These are phyloP conservation scores for Ogataea henricii DNA, from an alignment of 805 yeast genomes.

Conservation along the genomic window DNA sequence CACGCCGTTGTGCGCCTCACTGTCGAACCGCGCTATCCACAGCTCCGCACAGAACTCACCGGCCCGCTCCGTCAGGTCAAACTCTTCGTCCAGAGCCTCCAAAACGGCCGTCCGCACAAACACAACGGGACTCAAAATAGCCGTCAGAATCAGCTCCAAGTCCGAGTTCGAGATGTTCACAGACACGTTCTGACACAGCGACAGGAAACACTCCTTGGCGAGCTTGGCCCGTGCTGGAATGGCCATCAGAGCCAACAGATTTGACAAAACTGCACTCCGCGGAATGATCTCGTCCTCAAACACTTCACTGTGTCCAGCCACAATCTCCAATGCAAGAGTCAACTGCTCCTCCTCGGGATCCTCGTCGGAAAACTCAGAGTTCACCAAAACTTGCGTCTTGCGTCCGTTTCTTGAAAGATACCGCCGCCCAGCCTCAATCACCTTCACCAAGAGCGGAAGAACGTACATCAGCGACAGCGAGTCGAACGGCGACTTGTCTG, in stretches of 20 bases:
- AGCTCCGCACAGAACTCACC: slow-evolving; percentile 50
- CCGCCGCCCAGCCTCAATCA: slow-evolving; percentile 64
- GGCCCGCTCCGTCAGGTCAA: slow-evolving; percentile 51
- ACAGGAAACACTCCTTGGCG: slow-evolving; percentile 79
- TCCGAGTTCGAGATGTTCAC: slow-evolving; percentile 59
- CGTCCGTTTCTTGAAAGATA: slow-evolving; percentile 55
- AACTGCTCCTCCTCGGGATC: slow-evolving; percentile 88
- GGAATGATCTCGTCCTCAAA: slow-evolving; percentile 72
- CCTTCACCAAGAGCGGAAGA: slow-evolving; percentile 71
- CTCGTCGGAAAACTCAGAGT: slow-evolving; percentile 75
- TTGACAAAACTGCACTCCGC: slow-evolving; percentile 60
- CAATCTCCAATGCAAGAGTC: slow-evolving; percentile 71
- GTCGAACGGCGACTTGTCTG: slow-evolving; percentile 74
- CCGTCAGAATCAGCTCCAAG: slow-evolving; percentile 55
- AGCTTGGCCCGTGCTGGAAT: slow-evolving; percentile 77
- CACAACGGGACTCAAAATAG: slow-evolving; percentile 57
- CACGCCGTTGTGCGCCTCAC: slow-evolving; percentile 59
- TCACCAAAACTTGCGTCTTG: slow-evolving; percentile 47
- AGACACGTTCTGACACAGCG: slow-evolving; percentile 77
- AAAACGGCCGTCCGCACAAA: slow-evolving; percentile 79
- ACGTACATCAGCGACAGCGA: slow-evolving; percentile 67
- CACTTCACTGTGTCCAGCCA: slow-evolving; percentile 65
- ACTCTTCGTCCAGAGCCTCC: slow-evolving; percentile 85
- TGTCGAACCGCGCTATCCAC: slow-evolving; percentile 78
- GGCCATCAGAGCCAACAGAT: slow-evolving; percentile 65